These are phyloP conservation scores for Dendrostoma leiphaemia DNA, from an alignment of 2,329 filamentous ascomycete genomes.

Conservation along the genomic window DNA sequence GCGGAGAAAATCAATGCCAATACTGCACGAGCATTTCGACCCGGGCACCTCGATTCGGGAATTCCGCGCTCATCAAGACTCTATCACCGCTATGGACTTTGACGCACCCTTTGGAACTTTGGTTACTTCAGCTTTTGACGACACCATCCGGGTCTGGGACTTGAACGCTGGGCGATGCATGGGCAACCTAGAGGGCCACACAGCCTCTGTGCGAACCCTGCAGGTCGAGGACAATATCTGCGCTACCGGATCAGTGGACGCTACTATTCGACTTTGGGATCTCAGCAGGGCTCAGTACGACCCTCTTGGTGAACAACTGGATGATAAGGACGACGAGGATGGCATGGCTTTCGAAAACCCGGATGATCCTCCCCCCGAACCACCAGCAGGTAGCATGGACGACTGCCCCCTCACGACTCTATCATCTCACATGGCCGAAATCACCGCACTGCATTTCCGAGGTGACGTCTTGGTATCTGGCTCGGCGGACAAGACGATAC, in stretches of 20 bases:
- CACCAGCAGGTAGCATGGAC: conserved; percentile 75
- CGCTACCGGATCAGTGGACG: conserved; percentile 91
- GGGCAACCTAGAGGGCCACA: conserved; percentile 87
- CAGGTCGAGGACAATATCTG: conserved; percentile 96
- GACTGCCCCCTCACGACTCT: conserved; percentile 89
- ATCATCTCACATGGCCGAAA: conserved; percentile 87
- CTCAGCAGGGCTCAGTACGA: conserved; percentile 84
- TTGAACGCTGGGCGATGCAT: conserved; percentile 90
- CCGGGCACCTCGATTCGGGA: conserved; percentile 86
- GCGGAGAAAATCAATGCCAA: conserved; percentile 82
- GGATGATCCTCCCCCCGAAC: conserved; percentile 66
- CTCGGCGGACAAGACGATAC: conserved; percentile 93
- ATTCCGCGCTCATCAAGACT: conserved; percentile 83
- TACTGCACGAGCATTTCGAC: conserved; percentile 92
- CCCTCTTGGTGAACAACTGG: conserved; percentile 61
- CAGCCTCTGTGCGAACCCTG: conserved; percentile 86
- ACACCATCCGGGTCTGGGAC: conserved; percentile 95
- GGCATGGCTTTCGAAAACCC: conserved; percentile 72
- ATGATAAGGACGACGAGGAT: conserved; percentile 60
- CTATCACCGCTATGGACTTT: conserved; percentile 88
- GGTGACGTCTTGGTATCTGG: conserved; percentile 90
- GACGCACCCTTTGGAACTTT: conserved; percentile 96
- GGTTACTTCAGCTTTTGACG: conserved; percentile 88
- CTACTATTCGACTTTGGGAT: conserved; percentile 93
- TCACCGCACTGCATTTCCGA: conserved; percentile 89